phyloP scores from a whole-genome alignment of 2,329 filamentous ascomycete genomes.

The Alternaria brassicicola region DNA sequence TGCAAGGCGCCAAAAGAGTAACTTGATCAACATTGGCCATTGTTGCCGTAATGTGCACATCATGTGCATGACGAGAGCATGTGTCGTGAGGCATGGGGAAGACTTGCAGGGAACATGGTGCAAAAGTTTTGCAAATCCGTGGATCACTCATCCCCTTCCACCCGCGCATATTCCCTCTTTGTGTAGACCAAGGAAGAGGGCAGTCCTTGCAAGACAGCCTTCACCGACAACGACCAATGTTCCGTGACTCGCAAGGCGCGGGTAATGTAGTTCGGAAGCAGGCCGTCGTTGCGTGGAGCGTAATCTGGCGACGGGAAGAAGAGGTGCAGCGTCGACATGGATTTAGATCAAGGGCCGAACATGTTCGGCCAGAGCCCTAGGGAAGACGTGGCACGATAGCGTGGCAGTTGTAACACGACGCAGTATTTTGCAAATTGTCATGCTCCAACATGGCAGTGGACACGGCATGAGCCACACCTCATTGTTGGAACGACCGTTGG shows the following conservation, averaged over 20 bases:
- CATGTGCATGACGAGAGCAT: slow-evolving; percentile 17
- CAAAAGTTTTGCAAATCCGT: slow-evolving; percentile 18
- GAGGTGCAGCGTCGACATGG: slow-evolving; percentile 18
- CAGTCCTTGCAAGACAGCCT: slow-evolving; percentile 22
- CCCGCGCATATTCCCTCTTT: slow-evolving; percentile 31
- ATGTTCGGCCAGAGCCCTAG: slow-evolving; percentile 18
- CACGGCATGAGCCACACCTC: slow-evolving; percentile 44
- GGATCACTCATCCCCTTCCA: slow-evolving; percentile 21
- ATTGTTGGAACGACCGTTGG: slow-evolving; percentile 48
- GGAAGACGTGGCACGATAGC: slow-evolving; percentile 15
- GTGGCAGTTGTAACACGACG: slow-evolving; percentile 4
- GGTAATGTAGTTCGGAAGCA: slow-evolving; percentile 11
- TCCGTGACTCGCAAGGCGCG: slow-evolving; percentile 20
- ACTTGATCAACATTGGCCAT: slow-evolving; percentile 22
- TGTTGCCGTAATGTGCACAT: slow-evolving; percentile 38
- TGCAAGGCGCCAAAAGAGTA: slow-evolving; percentile 15
- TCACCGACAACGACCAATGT: slow-evolving; percentile 15
- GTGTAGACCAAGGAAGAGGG: slow-evolving; percentile 16
- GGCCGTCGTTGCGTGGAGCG: slow-evolving; percentile 15
- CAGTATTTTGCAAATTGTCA: slow-evolving; percentile 9
- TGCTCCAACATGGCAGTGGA: slow-evolving; percentile 28
- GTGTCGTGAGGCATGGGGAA: slow-evolving; percentile 7
- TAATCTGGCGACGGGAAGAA: slow-evolving; percentile 19
- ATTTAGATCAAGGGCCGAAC: slow-evolving; percentile 11
- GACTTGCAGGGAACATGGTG: slow-evolving; percentile 28